A percentile compares a stretch with the other conserved stretches of the same genome.
Conservation (phyloP, 148 eudicot species). For the Nepenthes gracilis region DNA sequence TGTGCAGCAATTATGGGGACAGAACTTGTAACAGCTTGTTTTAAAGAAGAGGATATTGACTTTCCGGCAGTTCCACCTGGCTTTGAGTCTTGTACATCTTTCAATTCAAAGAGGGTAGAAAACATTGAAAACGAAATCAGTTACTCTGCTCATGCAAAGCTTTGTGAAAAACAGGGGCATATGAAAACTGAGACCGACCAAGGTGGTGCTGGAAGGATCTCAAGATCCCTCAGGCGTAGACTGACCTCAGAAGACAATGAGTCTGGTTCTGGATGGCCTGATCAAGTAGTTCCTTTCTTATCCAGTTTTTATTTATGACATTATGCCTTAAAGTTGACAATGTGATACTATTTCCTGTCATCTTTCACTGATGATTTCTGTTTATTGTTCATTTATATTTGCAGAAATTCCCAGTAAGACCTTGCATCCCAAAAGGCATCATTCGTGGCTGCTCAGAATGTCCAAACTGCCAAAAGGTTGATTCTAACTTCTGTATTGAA, state of each 20-base stretch:
- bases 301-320: neutral
- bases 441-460: conserved; percentile 80
- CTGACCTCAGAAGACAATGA: conserved; percentile 42
- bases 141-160: conserved; percentile 43
- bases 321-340: neutral
- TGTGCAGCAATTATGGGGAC: conserved; percentile 60
- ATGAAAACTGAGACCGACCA: conserved; percentile 27
- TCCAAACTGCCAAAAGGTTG: conserved; percentile 81
- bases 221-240: conserved; percentile 48
- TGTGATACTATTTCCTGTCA: neutral
- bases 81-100: conserved; percentile 65
- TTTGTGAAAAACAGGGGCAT: conserved; percentile 32
- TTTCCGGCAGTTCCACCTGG: conserved; percentile 84
- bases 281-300: conserved; percentile 16
- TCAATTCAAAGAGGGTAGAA: conserved; percentile 46
- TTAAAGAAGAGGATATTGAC: conserved; percentile 72
- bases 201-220: conserved; percentile 31
- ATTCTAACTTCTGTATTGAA: neutral
- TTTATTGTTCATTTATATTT: conserved; percentile 4
- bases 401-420: conserved; percentile 39
- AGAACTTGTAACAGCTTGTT: conserved; percentile 47
- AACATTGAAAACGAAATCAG: conserved; percentile 29
- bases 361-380: neutral
- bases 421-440: conserved; percentile 74
- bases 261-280: conserved; percentile 57